Percentiles rank a stretch among this genome's conserved stretches.
phyloP scores from a whole-genome alignment of 768 basidiomycete genomes.

The Piloderma croceum region DNA sequence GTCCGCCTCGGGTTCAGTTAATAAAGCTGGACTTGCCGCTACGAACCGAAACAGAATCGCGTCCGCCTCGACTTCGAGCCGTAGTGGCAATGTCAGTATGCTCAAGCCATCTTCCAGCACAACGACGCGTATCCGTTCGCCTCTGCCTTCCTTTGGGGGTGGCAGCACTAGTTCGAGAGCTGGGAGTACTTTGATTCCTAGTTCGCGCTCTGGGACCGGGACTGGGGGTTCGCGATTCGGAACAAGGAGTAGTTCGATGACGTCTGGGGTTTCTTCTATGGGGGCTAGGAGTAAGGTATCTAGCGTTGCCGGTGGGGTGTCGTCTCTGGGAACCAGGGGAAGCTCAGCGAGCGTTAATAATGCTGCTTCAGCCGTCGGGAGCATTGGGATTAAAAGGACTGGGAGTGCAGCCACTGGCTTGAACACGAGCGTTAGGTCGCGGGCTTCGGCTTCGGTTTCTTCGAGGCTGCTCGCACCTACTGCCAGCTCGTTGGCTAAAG shows the following conservation, averaged over 20 bases:
- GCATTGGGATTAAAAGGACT: slow-evolving; percentile 1
- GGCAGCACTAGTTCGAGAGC: slow-evolving; percentile 5
- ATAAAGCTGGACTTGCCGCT: neutral
- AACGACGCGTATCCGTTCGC: slow-evolving; percentile 18
- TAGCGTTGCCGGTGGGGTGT: slow-evolving; percentile 18
- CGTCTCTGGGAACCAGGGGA: slow-evolving; percentile 36
- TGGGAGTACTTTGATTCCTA: slow-evolving; percentile 7
- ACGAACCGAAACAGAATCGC: neutral
- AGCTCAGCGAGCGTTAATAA: slow-evolving; percentile 18
- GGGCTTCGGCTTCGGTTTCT: slow-evolving; percentile 29
- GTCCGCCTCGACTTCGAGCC: slow-evolving; percentile 1
- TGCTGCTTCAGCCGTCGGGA: slow-evolving; percentile 11
- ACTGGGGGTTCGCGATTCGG: slow-evolving; percentile 18
- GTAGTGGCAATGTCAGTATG: too few relatives aligned
- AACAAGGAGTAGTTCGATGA: slow-evolving; percentile 19
- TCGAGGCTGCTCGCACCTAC: slow-evolving; percentile 68
- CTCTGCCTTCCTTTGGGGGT: slow-evolving; percentile 13
- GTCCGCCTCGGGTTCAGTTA: neutral
- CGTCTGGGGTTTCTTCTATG: slow-evolving; percentile 37
- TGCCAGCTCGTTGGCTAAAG: slow-evolving; percentile 69
- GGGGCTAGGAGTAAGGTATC: slow-evolving; percentile 37
- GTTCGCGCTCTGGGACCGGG: slow-evolving; percentile 2
- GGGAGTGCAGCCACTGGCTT: slow-evolving; percentile 1
- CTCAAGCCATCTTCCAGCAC: slow-evolving; percentile 3
- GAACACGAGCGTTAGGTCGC: slow-evolving; percentile 12